Conservation (phyloP, 2,329 filamentous ascomycete genomes). For the Exophiala sp. region DNA sequence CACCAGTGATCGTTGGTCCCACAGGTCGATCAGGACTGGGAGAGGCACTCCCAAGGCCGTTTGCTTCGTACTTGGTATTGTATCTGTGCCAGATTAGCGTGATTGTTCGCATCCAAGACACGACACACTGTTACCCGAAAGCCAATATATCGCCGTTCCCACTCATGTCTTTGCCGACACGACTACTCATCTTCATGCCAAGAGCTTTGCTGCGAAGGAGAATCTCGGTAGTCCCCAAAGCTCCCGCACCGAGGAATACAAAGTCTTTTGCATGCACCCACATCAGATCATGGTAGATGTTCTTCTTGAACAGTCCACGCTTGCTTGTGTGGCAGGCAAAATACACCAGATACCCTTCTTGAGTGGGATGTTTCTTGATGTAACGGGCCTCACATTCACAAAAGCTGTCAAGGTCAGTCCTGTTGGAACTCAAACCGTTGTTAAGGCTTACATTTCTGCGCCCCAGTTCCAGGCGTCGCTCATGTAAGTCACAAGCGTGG, state of each 20-base stretch:
- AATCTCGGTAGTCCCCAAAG: slow-evolving; percentile 8
- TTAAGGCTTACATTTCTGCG: slow-evolving; percentile 11
- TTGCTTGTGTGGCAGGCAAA: slow-evolving; percentile 9
- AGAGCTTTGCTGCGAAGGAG: slow-evolving; percentile 6
- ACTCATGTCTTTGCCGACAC: slow-evolving; percentile 8
- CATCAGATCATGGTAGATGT: slow-evolving; percentile 7
- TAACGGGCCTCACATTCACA: slow-evolving; percentile 9
- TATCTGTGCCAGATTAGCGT: slow-evolving; percentile 1
- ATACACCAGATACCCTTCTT: slow-evolving; percentile 6
- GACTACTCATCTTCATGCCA: slow-evolving; percentile 4
- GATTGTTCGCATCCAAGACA: too few relatives aligned
- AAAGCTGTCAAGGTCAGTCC: slow-evolving; percentile 4
- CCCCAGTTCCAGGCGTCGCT: slow-evolving; percentile 14
- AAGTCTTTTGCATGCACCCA: slow-evolving; percentile 10
- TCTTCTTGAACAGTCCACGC: slow-evolving; percentile 2
- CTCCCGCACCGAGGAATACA: slow-evolving; percentile 10
- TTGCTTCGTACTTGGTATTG: slow-evolving; percentile 7
- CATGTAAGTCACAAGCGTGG: slow-evolving; percentile 5
- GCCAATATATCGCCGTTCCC: slow-evolving; percentile 8
- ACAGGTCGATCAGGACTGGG: slow-evolving; percentile 1
- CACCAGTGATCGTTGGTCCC: slow-evolving; percentile 6
- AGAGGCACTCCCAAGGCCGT: slow-evolving; percentile 1
- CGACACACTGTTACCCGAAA: slow-evolving; percentile 1
- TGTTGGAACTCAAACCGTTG: too few relatives aligned
- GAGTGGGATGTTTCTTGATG: slow-evolving; percentile 2